Base-by-base conservation (phyloP, 1,139 yeast species). In the Lodderomyces beijingensis region DNA sequence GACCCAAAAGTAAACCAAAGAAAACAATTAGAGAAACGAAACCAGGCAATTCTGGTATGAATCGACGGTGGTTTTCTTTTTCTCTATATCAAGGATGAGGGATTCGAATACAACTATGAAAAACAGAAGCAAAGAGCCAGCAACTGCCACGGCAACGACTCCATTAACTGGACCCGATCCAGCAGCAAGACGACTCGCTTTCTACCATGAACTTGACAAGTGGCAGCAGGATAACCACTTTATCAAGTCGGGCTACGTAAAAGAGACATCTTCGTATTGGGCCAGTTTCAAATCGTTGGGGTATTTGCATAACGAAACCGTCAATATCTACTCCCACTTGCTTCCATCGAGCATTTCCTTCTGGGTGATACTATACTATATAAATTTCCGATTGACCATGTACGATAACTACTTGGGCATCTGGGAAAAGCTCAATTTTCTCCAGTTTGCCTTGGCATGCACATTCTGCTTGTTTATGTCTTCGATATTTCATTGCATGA, bases 151-250 rank as follows among this genome's bases (percentile, higher is more conserved):
- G 10, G 21, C 21, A 19, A 19, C 21, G 10, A 19, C 21, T 8
- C 7, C 21, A 19, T 10, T 10, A 7, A 19, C 21, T 19, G n/a
- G n/a, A n/a, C n/a, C n/a, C n/a, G n/a, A n/a, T n/a, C n/a, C 22
- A 5, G 13, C 25, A 5, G 4, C 25, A 22, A 22, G 13, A 22
- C 33, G 45, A 17, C 45, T 52, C 24, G 41, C 44, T 28, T 63
- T 39, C 37, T 68, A 50, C 43, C 66, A 65, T 38, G 67, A 68
- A 44, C 44, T 88, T 5, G 89, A 87, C 6, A 75, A 68, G 5
- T 88, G 96, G 96, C 95, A 85, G 50, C 70, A 74, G 46, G 96
- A 89, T 50, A 89, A 89, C 50, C 88, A 84, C 46, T 85, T 57
- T 52, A 87, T 88, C 27, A 55, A 65, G 19, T 59, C 77, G 0